A percentile compares a stretch with the other conserved stretches of the same genome.
phyloP scores from a whole-genome alignment of 176 grass and related monocot genomes.

The Rhipidocladum racemiflorum region DNA sequence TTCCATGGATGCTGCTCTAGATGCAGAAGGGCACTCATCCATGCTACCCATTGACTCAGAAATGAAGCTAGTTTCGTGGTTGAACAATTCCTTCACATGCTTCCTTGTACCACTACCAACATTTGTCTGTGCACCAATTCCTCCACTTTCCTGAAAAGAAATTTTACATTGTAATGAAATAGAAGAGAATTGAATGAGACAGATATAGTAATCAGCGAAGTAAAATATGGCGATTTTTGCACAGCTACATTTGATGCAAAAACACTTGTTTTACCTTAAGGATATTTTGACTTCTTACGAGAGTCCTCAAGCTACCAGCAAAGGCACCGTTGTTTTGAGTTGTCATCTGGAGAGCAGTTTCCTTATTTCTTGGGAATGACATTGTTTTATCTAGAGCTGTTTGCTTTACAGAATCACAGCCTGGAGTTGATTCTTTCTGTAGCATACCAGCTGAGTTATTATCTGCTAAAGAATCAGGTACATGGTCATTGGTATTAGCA shows the following conservation, averaged over 20 bases:
- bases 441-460: constrained; percentile 8
- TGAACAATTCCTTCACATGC: constrained; percentile 49
- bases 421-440: constrained; percentile 27
- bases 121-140: constrained; percentile 30
- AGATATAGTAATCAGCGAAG: background rate
- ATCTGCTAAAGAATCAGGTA: constrained; percentile 39
- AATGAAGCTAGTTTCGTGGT: constrained; percentile 77
- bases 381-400: constrained; percentile 22
- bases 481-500: constrained; percentile 38
- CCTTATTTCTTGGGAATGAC: constrained; percentile 38
- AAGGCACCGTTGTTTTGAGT: constrained; percentile 29
- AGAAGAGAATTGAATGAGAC: constrained; percentile 7
- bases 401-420: constrained; percentile 45
- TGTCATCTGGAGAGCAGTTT: constrained; percentile 24
- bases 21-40: constrained; percentile 29
- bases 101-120: constrained; percentile 39
- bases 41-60: constrained; percentile 70
- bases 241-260: background rate
- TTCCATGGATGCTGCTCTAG: constrained; percentile 46
- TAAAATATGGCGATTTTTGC: background rate
- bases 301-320: constrained; percentile 13
- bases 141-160: constrained; percentile 45
- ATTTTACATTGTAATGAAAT: constrained; percentile 14
- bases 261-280: constrained; percentile 38
- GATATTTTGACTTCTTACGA: constrained; percentile 28